phyloP scores from a whole-genome alignment of 441 rosid genomes.

The Brassica balearica region DNA sequence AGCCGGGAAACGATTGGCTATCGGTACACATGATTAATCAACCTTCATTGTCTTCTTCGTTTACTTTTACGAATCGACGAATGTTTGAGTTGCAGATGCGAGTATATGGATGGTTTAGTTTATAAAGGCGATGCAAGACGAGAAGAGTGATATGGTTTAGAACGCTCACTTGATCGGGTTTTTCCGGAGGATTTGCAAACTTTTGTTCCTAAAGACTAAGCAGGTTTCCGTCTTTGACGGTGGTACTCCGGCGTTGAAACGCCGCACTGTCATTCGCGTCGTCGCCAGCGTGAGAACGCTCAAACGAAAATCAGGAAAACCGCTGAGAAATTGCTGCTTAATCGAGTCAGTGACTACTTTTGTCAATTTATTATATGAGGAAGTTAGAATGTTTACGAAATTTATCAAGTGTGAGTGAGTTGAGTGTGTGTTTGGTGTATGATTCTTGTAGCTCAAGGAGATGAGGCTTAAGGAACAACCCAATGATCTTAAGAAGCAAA shows the following conservation, averaged over 20 bases:
- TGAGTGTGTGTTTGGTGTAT: conserved; percentile 14
- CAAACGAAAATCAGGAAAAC: conserved; percentile 92
- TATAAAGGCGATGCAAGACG: conserved; percentile 98
- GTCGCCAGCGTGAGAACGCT: conserved; percentile 90
- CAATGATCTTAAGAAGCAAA: too few relatives aligned
- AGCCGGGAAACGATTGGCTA: conserved; percentile 83
- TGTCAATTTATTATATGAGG: too few relatives aligned
- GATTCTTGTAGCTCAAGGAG: conserved; percentile 50
- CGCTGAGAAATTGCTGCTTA: conserved; percentile 91
- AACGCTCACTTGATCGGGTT: conserved; percentile 89
- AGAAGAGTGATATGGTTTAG: conserved; percentile 90
- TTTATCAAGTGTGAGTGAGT: neutral
- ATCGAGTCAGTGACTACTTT: conserved; percentile 55
- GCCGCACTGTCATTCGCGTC: conserved; percentile 89
- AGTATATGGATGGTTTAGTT: conserved; percentile 98
- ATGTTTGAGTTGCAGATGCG: conserved; percentile 59
- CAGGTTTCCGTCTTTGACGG: conserved; percentile 99
- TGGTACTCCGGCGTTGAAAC: conserved; percentile 90
- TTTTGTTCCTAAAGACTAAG: neutral
- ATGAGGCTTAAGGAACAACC: too few relatives aligned
- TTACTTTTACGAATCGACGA: neutral
- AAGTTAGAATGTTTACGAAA: neutral
- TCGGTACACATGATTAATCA: conserved; percentile 51
- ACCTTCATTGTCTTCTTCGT: neutral
- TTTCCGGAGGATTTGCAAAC: conserved; percentile 50